phyloP scores from a whole-genome alignment of 345 rosid genomes.

The Aegle marmelos region DNA sequence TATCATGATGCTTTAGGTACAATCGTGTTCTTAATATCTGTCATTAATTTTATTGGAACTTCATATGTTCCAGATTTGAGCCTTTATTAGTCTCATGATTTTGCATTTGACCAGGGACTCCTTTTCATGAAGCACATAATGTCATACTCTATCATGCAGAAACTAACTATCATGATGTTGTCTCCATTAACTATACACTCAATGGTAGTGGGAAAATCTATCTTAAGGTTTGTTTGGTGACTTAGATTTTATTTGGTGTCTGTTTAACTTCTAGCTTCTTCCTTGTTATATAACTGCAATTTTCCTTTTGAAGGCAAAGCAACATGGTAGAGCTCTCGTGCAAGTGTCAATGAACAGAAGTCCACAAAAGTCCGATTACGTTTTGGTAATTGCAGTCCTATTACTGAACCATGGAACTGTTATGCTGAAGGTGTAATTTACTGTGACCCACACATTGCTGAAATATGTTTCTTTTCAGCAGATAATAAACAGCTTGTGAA shows the following conservation, averaged over 20 bases:
- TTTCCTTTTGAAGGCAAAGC: conserved; percentile 54
- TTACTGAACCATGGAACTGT: conserved; percentile 2
- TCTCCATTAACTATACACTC: conserved; percentile 39
- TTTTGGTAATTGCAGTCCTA: conserved; percentile 49
- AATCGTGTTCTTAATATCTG: not conserved
- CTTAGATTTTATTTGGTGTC: not conserved
- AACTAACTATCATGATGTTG: conserved; percentile 70
- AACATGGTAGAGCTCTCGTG: conserved; percentile 73
- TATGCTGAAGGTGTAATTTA: not conserved
- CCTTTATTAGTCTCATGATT: conserved; percentile 14
- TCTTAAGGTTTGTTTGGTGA: conserved; percentile 60
- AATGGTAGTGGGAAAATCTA: conserved; percentile 38
- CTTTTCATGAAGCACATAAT: conserved; percentile 72
- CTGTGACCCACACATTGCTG: not conserved
- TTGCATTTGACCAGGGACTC: conserved; percentile 51
- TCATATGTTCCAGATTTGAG: conserved; percentile 13
- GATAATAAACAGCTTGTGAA: not conserved
- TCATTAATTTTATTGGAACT: conserved; percentile 8
- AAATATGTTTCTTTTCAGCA: not conserved
- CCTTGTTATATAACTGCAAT: conserved; percentile 2
- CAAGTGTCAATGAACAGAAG: conserved; percentile 49
- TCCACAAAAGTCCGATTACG: conserved; percentile 64
- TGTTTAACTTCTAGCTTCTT: not conserved
- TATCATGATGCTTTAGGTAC: conserved; percentile 74
- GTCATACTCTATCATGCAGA: conserved; percentile 47